Base-by-base conservation (phyloP, 2,329 filamentous ascomycete species). In the Sphaerulina musiva region DNA sequence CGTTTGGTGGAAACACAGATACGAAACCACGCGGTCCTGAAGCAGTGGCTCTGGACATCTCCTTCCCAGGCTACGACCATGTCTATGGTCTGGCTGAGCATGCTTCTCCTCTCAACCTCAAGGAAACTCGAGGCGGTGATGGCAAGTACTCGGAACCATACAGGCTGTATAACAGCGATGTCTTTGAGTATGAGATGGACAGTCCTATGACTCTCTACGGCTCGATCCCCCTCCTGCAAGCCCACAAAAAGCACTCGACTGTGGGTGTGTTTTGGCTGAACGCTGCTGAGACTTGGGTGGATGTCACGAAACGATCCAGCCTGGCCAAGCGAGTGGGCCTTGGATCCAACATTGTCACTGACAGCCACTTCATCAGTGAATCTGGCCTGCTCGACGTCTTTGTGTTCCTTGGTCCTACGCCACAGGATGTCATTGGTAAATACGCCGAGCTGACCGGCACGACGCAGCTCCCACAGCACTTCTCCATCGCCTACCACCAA, bases 131-230 rank as follows among this genome's bases (percentile, higher is more conserved):
- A 51, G 93, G 92, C 49, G 90, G 90, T 23, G 82, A 89, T 17
- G 89, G 87, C 57, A 88, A 89, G 64, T 89, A 93, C 71, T 78
- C 80, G 8, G 89, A 98, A 59, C 93, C 93, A 0, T 98, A 98
- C 74, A 83, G 93, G 38, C 74, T 98, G 71, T 96, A 96, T 76
- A 98, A 98, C 71, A 81, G 89, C 32, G 93, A 98, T 69, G 93
- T 98, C 9, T 98, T 98, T 64, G 93, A 98, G 74, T 98, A 98
- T 70, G 85, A 95, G 64, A 80, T 96, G 64, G 88, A 97, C 72
- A 97, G 90, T 71, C 91, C 93, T 0, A 98, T 98, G 93, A 97
- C 93, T 0, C 79, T 98, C 1, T 98, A 98, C 67, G 93, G 93
- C n/a, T 78, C 90, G 6, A 97, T 98, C 63, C 93, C 93, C 2